A percentile compares a stretch with the other conserved stretches of the same genome.
Conservation (phyloP, 768 basidiomycete species). For the Chlorophyllum brunneum region DNA sequence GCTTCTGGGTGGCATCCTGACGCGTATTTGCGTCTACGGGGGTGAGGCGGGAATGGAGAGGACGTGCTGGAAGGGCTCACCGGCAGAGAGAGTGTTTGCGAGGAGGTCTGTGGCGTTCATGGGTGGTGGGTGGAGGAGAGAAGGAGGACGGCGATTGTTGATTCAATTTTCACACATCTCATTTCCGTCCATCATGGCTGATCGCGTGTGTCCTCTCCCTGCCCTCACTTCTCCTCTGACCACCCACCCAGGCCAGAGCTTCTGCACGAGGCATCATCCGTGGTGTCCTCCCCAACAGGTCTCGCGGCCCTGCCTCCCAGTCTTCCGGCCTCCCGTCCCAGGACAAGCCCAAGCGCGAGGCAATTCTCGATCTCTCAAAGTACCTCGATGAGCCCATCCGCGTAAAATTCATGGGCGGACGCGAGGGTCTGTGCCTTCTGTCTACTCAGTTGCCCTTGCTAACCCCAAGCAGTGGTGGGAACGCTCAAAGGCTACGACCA, state of each 20-base stretch:
- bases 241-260: constrained; percentile 56
- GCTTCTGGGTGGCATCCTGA: constrained; percentile 86
- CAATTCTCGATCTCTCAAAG: constrained; percentile 92
- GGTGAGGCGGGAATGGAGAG: constrained; percentile 23
- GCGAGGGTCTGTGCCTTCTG: constrained; percentile 63
- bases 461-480: constrained; percentile 64
- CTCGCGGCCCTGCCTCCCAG: background rate
- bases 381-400: constrained; percentile 90
- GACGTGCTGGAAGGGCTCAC: constrained; percentile 42
- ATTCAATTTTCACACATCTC: constrained; percentile 15
- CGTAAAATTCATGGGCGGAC: constrained; percentile 97
- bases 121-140: constrained; percentile 20
- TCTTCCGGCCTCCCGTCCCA: constrained; percentile 41
- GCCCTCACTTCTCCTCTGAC: constrained; percentile 26
- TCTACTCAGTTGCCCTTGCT: constrained; percentile 26
- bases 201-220: constrained; percentile 43
- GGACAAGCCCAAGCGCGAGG: constrained; percentile 86
- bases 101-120: constrained; percentile 94
- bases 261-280: constrained; percentile 42
- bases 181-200: constrained; percentile 41
- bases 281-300: constrained; percentile 17
- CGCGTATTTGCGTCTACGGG: constrained; percentile 80
- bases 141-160: constrained; percentile 15
- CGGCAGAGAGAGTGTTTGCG: constrained; percentile 87
- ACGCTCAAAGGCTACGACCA: constrained; percentile 96